Evolutionary conservation across 306 rosid genomes (phyloP).

Genomic region (Trifolium subterraneum): DNA sequence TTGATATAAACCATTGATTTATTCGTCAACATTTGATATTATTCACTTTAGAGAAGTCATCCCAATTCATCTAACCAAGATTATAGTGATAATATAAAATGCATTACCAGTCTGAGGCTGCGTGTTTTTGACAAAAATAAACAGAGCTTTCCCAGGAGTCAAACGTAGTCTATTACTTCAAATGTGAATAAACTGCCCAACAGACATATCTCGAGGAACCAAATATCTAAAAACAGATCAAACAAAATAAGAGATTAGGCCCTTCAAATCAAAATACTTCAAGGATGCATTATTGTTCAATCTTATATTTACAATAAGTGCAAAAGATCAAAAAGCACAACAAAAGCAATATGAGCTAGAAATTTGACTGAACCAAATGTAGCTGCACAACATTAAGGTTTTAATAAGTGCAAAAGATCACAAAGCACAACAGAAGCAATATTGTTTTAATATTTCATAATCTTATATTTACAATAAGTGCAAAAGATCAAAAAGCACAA

Average conservation of each 20-base stretch:
- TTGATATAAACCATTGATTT: background rate
- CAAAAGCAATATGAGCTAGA: no score
- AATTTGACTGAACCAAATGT: no score
- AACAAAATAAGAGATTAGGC: background rate
- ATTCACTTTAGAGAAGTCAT: background rate
- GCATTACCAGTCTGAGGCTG: constrained; percentile 79
- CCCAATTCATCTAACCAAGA: no score
- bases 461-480: no score
- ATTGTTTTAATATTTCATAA: no score
- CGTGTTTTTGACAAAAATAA: constrained; percentile 78
- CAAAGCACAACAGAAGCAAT: no score
- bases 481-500: no score
- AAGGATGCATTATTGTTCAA: constrained; percentile 25
- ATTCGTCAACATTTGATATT: background rate
- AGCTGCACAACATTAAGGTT: no score
- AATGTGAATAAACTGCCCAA: constrained; percentile 53
- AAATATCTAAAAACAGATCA: constrained; percentile 69
- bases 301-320: no score
- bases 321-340: no score
- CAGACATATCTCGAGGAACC: constrained; percentile 85
- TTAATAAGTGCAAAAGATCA: no score
- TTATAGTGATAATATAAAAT: background rate
- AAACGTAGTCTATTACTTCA: constrained; percentile 70
- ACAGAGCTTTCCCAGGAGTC: constrained; percentile 79
- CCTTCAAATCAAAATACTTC: background rate